Conservation (phyloP, 257 asterid species). For the Pogostemon cablin region DNA sequence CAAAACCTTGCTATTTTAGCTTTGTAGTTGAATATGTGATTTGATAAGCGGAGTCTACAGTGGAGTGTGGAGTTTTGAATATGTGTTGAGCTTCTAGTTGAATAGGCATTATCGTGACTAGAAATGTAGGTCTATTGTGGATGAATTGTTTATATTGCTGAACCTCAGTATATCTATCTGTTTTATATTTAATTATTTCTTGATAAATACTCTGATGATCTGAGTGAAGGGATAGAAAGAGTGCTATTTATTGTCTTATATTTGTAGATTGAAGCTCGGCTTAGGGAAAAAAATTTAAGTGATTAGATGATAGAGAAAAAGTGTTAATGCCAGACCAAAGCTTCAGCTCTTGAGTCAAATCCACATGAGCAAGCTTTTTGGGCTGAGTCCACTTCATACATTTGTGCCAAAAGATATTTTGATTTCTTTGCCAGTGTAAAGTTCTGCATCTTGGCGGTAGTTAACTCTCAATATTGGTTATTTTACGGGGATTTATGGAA, state of each 20-base stretch:
- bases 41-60: slow-evolving; percentile 5
- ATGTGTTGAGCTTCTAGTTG: too few relatives aligned
- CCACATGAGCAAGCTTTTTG: not conserved
- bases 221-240: slow-evolving; percentile 20
- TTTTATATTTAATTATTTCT: not conserved
- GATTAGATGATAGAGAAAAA: not conserved
- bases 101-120: slow-evolving; percentile 21
- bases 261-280: slow-evolving; percentile 1
- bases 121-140: slow-evolving; percentile 5
- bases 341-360: slow-evolving; percentile 12
- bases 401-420: not conserved
- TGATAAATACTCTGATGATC: slow-evolving; percentile 3
- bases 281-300: slow-evolving; percentile 19
- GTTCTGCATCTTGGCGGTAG: not conserved
- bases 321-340: not conserved
- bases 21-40: slow-evolving; percentile 6
- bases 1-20: not conserved
- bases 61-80: not conserved
- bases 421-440: slow-evolving; percentile 10
- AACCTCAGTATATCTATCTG: not conserved
- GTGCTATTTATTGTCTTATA: slow-evolving; percentile 1
- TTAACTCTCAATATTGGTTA: not conserved
- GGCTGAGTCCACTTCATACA: not conserved
- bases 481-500: slow-evolving; percentile 10
- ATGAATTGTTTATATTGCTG: slow-evolving; percentile 8